Evolutionary conservation across 176 grass and related monocot genomes (phyloP).

Genomic region (Bothriochloa decipiens): DNA sequence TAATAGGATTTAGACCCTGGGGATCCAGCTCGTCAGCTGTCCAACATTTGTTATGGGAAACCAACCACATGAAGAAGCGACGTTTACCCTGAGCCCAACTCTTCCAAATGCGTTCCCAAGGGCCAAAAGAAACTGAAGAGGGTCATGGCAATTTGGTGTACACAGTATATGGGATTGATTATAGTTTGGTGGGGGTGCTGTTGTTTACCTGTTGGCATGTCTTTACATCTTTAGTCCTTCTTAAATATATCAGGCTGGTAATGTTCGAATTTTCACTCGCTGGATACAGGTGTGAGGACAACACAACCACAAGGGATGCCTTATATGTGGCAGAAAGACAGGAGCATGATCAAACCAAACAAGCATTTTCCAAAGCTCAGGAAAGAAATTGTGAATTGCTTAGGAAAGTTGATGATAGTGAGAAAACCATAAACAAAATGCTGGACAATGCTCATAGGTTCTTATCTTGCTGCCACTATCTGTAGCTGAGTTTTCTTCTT

Average conservation of each 20-base stretch:
- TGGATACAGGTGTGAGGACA: constrained; percentile 77
- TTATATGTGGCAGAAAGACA: constrained; percentile 61
- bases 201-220: neutral
- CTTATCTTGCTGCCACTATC: constrained; percentile 30
- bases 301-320: constrained; percentile 57
- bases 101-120: neutral
- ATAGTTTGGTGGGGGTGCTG: constrained; percentile 23
- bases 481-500: constrained; percentile 25
- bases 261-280: constrained; percentile 18
- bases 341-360: constrained; percentile 67
- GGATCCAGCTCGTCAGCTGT: neutral
- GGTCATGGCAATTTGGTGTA: constrained; percentile 24
- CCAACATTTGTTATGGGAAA: neutral
- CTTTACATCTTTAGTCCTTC: constrained; percentile 14
- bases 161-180: constrained; percentile 18
- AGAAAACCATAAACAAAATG: constrained; percentile 62
- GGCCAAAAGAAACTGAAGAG: constrained; percentile 6
- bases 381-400: constrained; percentile 62
- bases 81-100: neutral
- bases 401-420: constrained; percentile 59
- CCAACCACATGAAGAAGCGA: neutral
- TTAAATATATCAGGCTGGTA: constrained; percentile 9
- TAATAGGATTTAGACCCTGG: neutral
- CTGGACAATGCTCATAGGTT: constrained; percentile 66
- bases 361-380: constrained; percentile 55